Percentiles rank a stretch among this genome's conserved stretches.
Evolutionary conservation across 164 flowering plant species (phyloP).

Genomic region (Berberis thunbergii): DNA sequence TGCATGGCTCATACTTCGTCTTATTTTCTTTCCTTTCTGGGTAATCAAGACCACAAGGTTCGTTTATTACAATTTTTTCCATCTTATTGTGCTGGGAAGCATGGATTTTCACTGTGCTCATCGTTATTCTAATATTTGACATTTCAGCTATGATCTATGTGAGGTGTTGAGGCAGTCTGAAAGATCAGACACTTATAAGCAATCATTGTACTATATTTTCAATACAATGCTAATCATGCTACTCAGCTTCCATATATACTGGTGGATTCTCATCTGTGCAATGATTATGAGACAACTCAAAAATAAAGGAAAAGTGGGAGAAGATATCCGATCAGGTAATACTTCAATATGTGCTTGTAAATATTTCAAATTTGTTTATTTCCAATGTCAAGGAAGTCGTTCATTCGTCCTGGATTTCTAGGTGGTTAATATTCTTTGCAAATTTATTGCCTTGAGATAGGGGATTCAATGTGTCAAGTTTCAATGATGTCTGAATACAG

Average conservation of each 20-base stretch:
- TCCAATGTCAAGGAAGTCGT: neutral
- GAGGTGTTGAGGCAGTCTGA: slow-evolving; percentile 35
- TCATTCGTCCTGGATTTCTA: too few relatives aligned
- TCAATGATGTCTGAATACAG: too few relatives aligned
- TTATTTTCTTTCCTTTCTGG: slow-evolving; percentile 81
- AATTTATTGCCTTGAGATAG: too few relatives aligned
- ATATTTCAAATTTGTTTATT: neutral
- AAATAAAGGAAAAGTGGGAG: slow-evolving; percentile 86
- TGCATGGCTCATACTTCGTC: slow-evolving; percentile 75
- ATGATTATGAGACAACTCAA: slow-evolving; percentile 76
- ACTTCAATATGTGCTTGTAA: neutral
- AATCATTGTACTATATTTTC: slow-evolving; percentile 53
- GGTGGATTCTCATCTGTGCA: slow-evolving; percentile 81
- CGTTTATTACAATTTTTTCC: slow-evolving; percentile 8
- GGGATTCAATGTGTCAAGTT: too few relatives aligned
- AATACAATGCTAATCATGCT: slow-evolving; percentile 73
- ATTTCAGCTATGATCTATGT: slow-evolving; percentile 39
- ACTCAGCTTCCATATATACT: slow-evolving; percentile 83
- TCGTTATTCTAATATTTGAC: slow-evolving; percentile 6
- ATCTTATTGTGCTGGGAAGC: neutral
- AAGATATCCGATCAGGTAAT: slow-evolving; percentile 90
- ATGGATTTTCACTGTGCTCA: neutral
- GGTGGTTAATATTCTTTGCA: too few relatives aligned
- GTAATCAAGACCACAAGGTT: slow-evolving; percentile 65
- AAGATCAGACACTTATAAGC: slow-evolving; percentile 9